Base-by-base conservation (phyloP, 192 early-diverging fungal genomes). In the Allomyces javanicus region DNA sequence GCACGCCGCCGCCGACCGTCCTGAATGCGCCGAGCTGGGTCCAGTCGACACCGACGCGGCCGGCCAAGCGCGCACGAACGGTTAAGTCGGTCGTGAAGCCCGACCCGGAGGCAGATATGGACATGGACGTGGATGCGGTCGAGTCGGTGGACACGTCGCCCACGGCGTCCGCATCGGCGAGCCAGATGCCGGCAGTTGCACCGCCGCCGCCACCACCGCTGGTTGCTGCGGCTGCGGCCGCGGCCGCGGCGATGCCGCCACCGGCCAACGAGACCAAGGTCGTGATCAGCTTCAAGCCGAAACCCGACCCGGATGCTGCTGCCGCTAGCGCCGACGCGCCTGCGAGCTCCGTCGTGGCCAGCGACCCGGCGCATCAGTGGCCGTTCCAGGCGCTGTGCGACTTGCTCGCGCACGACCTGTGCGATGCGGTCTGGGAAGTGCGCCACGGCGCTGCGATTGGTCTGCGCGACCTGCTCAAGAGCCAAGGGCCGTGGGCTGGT, bases 381-480 rank as follows among this genome's bases (percentile, higher is more conserved):
- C 79, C 85, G 50, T 88, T 91, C 69, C 81, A 79, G 65, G 79
- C 81, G 17, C 69, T 89, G 9, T 81, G 80, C 45, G 85, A 85
- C 55, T 78, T 84, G 33, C 78, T 90, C n/a, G 81, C 74, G 65
- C 73, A 87, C 22, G 84, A 89, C 72, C 72, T 90, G 61, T 86
- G 88, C 58, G 77, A 81, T 61, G 83, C 90, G 0, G 66, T 70
- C 21, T 99, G 96, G 96, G 93, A 96, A 71, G 78, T 89, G 10
- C 82, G 96, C 7, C 96, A 99, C 68, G 96, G 96, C 24, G 94
- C 96, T 1, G 94, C 87, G 6, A 88, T 99, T 69, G 96, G 93
- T 0, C 72, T 99, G 27, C 86, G 92, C 14, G 89, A 87, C 65
- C 78, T 99, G 24, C 67, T 99, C 63, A 93, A 92, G 72, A 75